Base-by-base conservation (phyloP, 192 early-diverging fungal species). In the Coemansia sp. region DNA sequence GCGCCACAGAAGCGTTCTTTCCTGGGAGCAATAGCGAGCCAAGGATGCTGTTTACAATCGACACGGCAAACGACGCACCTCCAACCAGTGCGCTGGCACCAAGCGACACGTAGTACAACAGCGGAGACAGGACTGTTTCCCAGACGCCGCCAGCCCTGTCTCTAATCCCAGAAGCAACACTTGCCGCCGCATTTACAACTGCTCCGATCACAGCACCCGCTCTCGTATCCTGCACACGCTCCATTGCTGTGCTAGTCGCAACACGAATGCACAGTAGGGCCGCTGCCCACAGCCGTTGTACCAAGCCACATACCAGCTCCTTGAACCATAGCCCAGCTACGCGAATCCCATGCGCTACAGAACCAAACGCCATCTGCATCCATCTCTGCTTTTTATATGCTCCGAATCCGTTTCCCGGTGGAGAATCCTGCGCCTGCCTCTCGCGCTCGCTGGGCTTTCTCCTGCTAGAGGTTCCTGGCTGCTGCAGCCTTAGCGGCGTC, bases 401-500 rank as follows among this genome's bases (percentile, higher is more conserved):
- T n/a, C n/a, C 1, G 6, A 36, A 29, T 3, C 27, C 27, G 37
- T 8, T 34, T 2, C 34, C 50, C 48, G 9, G 29, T 10, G 15
- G n/a, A n/a, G n/a, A 50, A 30, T 27, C 34, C 1, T 30, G 52
- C n/a, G 20, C 22, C 9, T 54, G 52, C 52, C 19, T 54, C 52
- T 30, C 7, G 13, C 14, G 6, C 17, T 31, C 28, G 30, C 29
- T 15, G 17, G 28, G 1, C 27, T 30, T 30, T 30, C 17, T n/a
- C 6, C n/a, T 15, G 29, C 22, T 19, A 3, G 15, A 23, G 36
- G 28, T 69, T 42, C 20, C 28, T 36, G 8, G 42, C 30, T 41
- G 60, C 25, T 41, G 62, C 2, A 79, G 62, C 25, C 67, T 57
- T 10, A 72, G 70, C 50, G 75, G 75, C 9, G 75, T 79, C 19